Evolutionary conservation across 2,329 filamentous ascomycete species (phyloP), one percentile per base, ranked within the genome.

Genomic region (Claviceps pusilla): DNA sequence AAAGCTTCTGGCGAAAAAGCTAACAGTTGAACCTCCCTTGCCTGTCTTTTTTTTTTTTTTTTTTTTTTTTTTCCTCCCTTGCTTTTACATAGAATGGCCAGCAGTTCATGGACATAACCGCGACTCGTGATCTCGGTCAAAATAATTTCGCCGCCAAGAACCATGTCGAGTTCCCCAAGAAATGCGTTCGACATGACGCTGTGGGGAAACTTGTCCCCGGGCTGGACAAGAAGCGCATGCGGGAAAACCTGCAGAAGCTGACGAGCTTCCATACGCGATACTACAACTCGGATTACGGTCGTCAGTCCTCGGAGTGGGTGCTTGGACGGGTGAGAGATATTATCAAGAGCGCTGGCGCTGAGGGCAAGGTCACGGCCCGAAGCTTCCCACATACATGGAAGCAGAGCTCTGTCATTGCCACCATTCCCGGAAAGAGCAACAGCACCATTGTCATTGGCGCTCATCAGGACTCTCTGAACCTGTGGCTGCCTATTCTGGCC

Each of bases 51-150:
- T 2, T 41, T 2, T 24, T 24, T 24, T 2, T 24, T 24, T 24
- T 2, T 24, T 24, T 24, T 24, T 24, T 24, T 24, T 24, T 24
- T 24, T 2, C 24, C 24, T 24, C 24, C 35, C 48, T 41, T 24
- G 24, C 29, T 10, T n/a, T 16, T 2, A n/a, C 43, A 14, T 62
- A 94, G 88, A 78, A 87, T 66, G 89, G 89, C 63, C 77, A 84
- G 60, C 86, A 84, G 64, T 97, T 97, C 76, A 94, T 97, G 78
- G 91, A 97, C 71, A 90, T 97, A 64, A 96, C 93, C 57, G 78
- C 88, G 46, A 80, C 83, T 54, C 73, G 76, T 52, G 77, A 86
- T 51, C 60, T 70, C 45, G 86, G 85, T 56, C 63, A 74, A 54
- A 66, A 67, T 55, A 66, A 62, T 61, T 61, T 68, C 48, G 64